These are phyloP conservation scores for Nakazawaea pomicola DNA, from an alignment of 805 yeast species.

Conservation along the genomic window DNA sequence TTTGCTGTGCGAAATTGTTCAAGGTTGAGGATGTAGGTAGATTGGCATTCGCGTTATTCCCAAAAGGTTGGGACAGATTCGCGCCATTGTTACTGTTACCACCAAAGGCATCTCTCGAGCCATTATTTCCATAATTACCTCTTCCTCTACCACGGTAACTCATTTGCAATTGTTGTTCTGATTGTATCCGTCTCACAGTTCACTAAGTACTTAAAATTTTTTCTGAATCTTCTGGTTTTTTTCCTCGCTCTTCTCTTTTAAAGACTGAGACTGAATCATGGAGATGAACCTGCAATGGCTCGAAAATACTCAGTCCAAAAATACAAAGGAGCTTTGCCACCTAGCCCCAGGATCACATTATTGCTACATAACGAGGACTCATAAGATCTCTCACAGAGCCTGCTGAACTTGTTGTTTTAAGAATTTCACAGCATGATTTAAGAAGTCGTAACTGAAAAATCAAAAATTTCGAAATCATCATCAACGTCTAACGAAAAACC, in stretches of 20 bases:
- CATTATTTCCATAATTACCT: slow-evolving; percentile 16
- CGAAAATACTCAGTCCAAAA: too few relatives aligned
- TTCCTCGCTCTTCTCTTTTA: background rate
- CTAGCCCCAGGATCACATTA: too few relatives aligned
- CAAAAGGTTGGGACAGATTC: slow-evolving; percentile 8
- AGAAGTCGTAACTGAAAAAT: too few relatives aligned
- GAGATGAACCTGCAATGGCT: too few relatives aligned
- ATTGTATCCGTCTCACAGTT: background rate
- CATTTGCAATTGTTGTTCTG: slow-evolving; percentile 4
- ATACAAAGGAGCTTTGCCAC: too few relatives aligned
- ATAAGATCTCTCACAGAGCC: too few relatives aligned
- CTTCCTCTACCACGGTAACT: slow-evolving; percentile 30
- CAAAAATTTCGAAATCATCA: too few relatives aligned
- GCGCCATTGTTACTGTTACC: slow-evolving; percentile 12
- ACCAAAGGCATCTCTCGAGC: slow-evolving; percentile 6
- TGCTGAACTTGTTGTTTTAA: too few relatives aligned
- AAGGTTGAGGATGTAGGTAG: slow-evolving; percentile 22
- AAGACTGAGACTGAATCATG: too few relatives aligned
- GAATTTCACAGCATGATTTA: too few relatives aligned
- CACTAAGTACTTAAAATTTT: background rate
- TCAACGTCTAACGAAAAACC: too few relatives aligned
- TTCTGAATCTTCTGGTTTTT: background rate
- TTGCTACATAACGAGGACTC: too few relatives aligned
- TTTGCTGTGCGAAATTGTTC: slow-evolving; percentile 15
- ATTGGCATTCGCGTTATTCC: slow-evolving; percentile 15